phyloP scores from a whole-genome alignment of 768 basidiomycete species.

The Amanita exitialis region DNA sequence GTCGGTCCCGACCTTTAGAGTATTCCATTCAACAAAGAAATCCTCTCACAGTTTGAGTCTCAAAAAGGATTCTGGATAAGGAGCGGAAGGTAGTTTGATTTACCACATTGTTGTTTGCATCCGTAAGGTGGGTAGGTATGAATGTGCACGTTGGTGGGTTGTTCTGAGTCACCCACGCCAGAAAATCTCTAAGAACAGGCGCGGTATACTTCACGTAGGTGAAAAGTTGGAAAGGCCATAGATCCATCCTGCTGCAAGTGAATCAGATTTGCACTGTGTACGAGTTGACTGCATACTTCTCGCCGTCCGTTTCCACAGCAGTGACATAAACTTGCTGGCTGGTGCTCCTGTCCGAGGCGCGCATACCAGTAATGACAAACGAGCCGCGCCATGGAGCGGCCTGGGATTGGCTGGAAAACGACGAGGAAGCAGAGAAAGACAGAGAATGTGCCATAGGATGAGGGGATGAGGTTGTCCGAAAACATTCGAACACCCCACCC shows the following conservation, averaged over 20 bases:
- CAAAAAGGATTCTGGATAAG: slow-evolving; percentile 40
- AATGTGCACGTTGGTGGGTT: slow-evolving; percentile 47
- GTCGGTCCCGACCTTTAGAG: not conserved
- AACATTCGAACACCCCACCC: slow-evolving; percentile 18
- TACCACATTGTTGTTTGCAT: slow-evolving; percentile 34
- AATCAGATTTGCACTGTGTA: slow-evolving; percentile 15
- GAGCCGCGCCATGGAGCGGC: slow-evolving; percentile 49
- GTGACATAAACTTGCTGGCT: slow-evolving; percentile 48
- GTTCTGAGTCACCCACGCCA: slow-evolving; percentile 39
- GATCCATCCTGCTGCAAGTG: slow-evolving; percentile 33
- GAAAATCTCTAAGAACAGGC: slow-evolving; percentile 34
- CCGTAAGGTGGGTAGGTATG: slow-evolving; percentile 49
- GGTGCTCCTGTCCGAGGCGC: slow-evolving; percentile 34
- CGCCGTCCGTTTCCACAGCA: slow-evolving; percentile 63
- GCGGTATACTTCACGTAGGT: slow-evolving; percentile 30
- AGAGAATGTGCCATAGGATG: slow-evolving; percentile 50
- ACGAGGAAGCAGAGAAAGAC: slow-evolving; percentile 49
- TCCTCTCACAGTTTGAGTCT: slow-evolving; percentile 39
- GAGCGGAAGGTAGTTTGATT: slow-evolving; percentile 47
- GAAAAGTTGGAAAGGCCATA: slow-evolving; percentile 45
- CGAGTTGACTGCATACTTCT: slow-evolving; percentile 38
- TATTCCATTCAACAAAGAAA: not conserved
- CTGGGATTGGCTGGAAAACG: slow-evolving; percentile 36
- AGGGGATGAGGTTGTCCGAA: slow-evolving; percentile 17
- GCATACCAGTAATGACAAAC: slow-evolving; percentile 39